Conservation (phyloP, 192 early-diverging fungal species). For the Podochytrium sp. region DNA sequence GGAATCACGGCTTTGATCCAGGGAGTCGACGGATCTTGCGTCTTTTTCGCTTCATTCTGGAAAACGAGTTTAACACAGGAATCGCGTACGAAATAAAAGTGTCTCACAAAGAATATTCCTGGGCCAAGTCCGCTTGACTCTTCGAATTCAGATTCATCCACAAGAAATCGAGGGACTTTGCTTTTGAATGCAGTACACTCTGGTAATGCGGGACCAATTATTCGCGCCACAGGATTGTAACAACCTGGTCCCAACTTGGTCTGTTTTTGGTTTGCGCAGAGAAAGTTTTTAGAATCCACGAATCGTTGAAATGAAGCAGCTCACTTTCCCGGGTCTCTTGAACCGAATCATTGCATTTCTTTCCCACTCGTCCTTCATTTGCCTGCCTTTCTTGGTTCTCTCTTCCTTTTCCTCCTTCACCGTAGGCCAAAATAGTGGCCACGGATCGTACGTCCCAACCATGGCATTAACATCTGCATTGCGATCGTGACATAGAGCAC, state of each 20-base stretch:
- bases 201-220: not conserved
- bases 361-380: conserved; percentile 27
- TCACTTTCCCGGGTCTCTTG: not conserved
- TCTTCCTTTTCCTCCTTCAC: conserved; percentile 5
- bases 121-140: not conserved
- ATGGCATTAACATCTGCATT: conserved; percentile 31
- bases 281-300: not conserved
- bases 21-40: not conserved
- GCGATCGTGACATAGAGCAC: not conserved
- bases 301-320: not conserved
- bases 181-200: conserved; percentile 29
- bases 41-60: not conserved
- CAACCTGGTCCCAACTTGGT: conserved; percentile 20
- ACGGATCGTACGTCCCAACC: conserved; percentile 34
- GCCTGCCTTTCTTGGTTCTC: conserved; percentile 8
- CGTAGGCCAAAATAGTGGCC: conserved; percentile 25
- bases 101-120: conserved; percentile 11
- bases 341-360: not conserved
- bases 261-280: not conserved
- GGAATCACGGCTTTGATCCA: conserved; percentile 11
- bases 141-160: not conserved
- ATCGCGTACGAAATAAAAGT: not conserved
- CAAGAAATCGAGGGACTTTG: conserved; percentile 12
- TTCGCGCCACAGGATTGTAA: conserved; percentile 5
- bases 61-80: not conserved